Conservation (phyloP, 495 filamentous ascomycete species). For the Cercophora scortea region DNA sequence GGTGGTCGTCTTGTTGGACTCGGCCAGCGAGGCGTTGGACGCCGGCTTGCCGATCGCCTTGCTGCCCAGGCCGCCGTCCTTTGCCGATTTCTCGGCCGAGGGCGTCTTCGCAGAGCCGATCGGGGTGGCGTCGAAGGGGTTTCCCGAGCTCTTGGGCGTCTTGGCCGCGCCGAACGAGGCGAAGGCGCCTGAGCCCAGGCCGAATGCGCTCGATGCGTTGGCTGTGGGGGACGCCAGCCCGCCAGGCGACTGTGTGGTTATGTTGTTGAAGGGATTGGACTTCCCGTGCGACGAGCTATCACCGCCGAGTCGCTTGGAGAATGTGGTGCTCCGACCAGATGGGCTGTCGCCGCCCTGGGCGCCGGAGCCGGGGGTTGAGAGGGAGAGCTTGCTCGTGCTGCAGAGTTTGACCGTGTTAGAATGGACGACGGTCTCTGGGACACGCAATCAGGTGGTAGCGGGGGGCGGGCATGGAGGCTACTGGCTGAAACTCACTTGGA, state of each 20-base stretch:
- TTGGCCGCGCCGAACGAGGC: slow-evolving; percentile 87
- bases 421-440: background rate
- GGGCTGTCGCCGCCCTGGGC: slow-evolving; percentile 48
- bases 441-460: background rate
- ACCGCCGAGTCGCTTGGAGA: slow-evolving; percentile 67
- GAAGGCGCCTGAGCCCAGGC: slow-evolving; percentile 89
- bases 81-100: slow-evolving; percentile 48
- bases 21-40: slow-evolving; percentile 34
- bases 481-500: slow-evolving; percentile 59
- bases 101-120: slow-evolving; percentile 59
- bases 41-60: slow-evolving; percentile 28
- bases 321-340: slow-evolving; percentile 56
- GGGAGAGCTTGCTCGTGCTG: slow-evolving; percentile 82
- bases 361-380: slow-evolving; percentile 61
- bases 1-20: slow-evolving; percentile 23
- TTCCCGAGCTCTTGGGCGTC: slow-evolving; percentile 81
- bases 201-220: slow-evolving; percentile 86
- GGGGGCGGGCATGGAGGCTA: background rate
- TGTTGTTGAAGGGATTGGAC: slow-evolving; percentile 78
- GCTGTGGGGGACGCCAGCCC: slow-evolving; percentile 77
- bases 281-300: slow-evolving; percentile 70
- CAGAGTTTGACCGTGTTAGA: background rate
- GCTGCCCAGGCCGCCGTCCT: slow-evolving; percentile 40
- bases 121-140: slow-evolving; percentile 63
- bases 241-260: slow-evolving; percentile 62